These are phyloP conservation scores for Mesembryanthemum crystallinum DNA, from an alignment of 148 eudicot species.

Conservation along the genomic window DNA sequence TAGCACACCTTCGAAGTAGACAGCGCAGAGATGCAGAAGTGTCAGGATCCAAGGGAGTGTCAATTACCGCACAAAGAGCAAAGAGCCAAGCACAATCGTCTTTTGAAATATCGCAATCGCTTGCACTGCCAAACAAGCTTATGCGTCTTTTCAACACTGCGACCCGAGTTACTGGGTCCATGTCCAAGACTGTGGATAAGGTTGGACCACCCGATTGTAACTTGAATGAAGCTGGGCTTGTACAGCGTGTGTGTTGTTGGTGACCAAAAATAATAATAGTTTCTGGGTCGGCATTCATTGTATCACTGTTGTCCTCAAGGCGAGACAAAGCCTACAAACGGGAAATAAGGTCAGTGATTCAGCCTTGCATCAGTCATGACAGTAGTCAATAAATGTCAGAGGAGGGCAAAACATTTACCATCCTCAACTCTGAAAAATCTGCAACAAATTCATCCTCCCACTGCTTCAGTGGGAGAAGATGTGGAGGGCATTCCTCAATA, in stretches of 20 bases:
- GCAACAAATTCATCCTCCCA: constrained; percentile 84
- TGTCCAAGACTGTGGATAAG: constrained; percentile 44
- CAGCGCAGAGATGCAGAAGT: constrained; percentile 74
- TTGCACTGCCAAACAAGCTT: constrained; percentile 35
- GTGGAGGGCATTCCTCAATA: constrained; percentile 69
- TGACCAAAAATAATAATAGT: constrained; percentile 22
- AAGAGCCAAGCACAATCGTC: constrained; percentile 72
- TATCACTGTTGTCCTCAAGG: constrained; percentile 30
- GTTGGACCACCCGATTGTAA: constrained; percentile 42
- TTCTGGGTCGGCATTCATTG: constrained; percentile 21
- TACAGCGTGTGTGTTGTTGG: constrained; percentile 7
- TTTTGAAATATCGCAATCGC: constrained; percentile 33
- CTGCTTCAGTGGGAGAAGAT: constrained; percentile 55
- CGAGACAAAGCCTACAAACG: constrained; percentile 22
- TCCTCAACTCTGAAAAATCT: constrained; percentile 75
- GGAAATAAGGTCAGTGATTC: no score
- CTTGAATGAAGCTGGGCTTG: constrained; percentile 18
- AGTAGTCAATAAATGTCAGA: not conserved
- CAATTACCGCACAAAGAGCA: constrained; percentile 69
- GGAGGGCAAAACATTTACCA: constrained; percentile 36
- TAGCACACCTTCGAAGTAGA: constrained; percentile 70
- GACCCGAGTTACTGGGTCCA: constrained; percentile 67
- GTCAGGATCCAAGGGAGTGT: constrained; percentile 75
- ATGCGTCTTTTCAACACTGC: constrained; percentile 57
- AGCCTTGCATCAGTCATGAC: not conserved